Evolutionary conservation across 345 rosid species (phyloP).

Genomic region (Salix udensis): DNA sequence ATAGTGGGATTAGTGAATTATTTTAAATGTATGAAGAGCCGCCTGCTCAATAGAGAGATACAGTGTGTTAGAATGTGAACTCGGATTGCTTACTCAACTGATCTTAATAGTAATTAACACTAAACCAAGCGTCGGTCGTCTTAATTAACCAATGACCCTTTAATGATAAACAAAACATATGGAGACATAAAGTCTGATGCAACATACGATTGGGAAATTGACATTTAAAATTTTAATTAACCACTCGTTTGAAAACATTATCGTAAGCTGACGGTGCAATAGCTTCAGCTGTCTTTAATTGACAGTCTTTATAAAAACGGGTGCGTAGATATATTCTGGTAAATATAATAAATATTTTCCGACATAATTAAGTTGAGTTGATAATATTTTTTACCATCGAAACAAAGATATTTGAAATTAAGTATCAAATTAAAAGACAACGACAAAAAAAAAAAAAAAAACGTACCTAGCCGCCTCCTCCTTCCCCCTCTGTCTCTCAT

Average conservation of each 20-base stretch:
- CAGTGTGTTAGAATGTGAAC: slow-evolving; percentile 9
- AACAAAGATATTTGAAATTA: too few relatives aligned
- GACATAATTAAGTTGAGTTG: too few relatives aligned
- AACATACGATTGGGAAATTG: neutral
- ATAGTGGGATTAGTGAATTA: neutral
- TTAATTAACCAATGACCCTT: neutral
- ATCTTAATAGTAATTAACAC: neutral
- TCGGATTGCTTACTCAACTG: neutral
- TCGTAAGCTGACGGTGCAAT: too few relatives aligned
- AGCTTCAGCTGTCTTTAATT: too few relatives aligned
- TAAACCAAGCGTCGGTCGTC: neutral
- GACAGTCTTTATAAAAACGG: too few relatives aligned
- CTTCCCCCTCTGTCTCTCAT: too few relatives aligned
- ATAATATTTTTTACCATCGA: too few relatives aligned
- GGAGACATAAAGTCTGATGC: neutral
- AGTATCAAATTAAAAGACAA: too few relatives aligned
- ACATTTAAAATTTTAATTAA: neutral
- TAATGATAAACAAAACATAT: neutral
- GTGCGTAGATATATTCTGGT: too few relatives aligned
- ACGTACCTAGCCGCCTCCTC: neutral
- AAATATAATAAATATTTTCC: too few relatives aligned
- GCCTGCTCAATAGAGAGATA: slow-evolving; percentile 8
- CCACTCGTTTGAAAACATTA: too few relatives aligned
- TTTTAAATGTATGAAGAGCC: neutral
- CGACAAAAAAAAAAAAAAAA: too few relatives aligned